These are phyloP conservation scores for Chenopodium quinoa DNA, from an alignment of 148 eudicot species.

Conservation along the genomic window DNA sequence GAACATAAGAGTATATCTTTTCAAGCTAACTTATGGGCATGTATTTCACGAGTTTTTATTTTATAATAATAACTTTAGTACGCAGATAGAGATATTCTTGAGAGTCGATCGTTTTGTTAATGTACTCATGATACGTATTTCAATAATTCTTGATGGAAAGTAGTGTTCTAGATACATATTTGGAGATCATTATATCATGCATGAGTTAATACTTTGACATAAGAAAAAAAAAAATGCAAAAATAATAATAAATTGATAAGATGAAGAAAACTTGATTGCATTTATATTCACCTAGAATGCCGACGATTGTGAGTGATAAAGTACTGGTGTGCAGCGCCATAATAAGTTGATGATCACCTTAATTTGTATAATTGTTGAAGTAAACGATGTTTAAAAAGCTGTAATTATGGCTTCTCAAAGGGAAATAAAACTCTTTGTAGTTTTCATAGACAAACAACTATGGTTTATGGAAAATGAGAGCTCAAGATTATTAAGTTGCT, in stretches of 20 bases:
- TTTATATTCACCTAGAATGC: constrained; percentile 32
- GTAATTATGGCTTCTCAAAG: background rate
- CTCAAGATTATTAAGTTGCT: constrained; percentile 9
- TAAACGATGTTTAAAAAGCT: background rate
- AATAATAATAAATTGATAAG: background rate
- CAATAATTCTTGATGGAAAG: background rate
- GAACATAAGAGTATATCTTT: no score
- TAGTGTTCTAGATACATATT: background rate
- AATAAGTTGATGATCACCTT: background rate
- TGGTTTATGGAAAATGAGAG: constrained; percentile 3
- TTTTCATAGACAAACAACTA: background rate
- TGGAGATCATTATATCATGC: background rate
- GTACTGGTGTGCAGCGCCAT: constrained; percentile 19
- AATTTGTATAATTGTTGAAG: background rate
- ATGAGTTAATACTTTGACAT: no score
- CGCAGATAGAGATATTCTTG: no score
- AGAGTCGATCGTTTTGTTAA: no score
- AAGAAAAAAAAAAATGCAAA: background rate
- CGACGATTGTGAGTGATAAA: constrained; percentile 17
- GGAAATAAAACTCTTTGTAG: background rate
- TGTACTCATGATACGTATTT: no score
- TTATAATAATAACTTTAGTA: no score
- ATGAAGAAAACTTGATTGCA: background rate
- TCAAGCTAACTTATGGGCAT: background rate
- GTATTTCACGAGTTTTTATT: no score